Percentiles rank a stretch among this genome's conserved stretches.
Conservation (phyloP, 768 basidiomycete genomes). For the Dioszegia crocea region DNA sequence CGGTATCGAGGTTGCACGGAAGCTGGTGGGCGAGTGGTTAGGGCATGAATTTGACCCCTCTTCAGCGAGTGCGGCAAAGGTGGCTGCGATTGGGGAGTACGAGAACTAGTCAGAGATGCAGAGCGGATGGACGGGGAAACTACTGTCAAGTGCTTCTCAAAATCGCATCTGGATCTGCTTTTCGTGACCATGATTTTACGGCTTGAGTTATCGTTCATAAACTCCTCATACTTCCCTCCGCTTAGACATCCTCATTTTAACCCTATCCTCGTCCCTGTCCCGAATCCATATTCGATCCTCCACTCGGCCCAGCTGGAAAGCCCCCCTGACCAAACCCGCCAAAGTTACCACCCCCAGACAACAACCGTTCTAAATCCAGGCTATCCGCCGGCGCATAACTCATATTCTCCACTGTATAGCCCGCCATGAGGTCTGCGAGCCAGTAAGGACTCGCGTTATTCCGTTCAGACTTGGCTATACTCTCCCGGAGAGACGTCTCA, state of each 20-base stretch:
- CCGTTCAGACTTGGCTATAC: constrained; percentile 30
- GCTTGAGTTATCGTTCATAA: too few species aligned
- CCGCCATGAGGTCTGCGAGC: constrained; percentile 39
- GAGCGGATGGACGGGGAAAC: too few species aligned
- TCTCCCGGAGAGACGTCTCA: constrained; percentile 37
- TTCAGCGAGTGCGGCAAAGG: constrained; percentile 42
- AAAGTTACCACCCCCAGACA: constrained; percentile 9
- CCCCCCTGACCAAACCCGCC: background rate
- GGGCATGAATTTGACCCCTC: constrained; percentile 41
- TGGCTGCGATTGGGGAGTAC: constrained; percentile 42
- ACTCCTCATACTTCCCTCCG: too few species aligned
- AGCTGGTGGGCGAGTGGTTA: constrained; percentile 44
- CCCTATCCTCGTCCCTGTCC: too few species aligned
- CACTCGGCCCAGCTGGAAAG: too few species aligned
- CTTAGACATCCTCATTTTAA: too few species aligned
- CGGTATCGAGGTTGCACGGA: constrained; percentile 39
- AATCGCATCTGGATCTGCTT: too few species aligned
- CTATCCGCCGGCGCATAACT: constrained; percentile 35
- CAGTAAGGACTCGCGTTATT: constrained; percentile 32
- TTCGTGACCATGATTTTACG: too few species aligned
- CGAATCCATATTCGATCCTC: too few species aligned
- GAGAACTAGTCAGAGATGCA: constrained; percentile 16
- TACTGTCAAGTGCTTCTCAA: too few species aligned
- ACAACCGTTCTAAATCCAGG: constrained; percentile 30
- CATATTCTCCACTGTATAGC: constrained; percentile 42